Evolutionary conservation across 2,329 filamentous ascomycete genomes (phyloP).

Genomic region (Scytalidium lignicola): DNA sequence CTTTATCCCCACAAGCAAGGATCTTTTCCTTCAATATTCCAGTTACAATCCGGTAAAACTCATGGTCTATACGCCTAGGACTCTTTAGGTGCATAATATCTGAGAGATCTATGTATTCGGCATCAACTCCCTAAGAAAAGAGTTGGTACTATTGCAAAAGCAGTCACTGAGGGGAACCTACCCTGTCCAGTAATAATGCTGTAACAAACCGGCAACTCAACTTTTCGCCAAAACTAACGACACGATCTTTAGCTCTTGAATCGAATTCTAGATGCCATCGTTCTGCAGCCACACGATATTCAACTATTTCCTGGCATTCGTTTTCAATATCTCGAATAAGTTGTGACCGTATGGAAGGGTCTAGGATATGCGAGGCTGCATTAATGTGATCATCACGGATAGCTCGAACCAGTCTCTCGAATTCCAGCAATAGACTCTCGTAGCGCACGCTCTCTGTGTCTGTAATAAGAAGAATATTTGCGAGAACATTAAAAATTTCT

Average conservation of each 20-base stretch:
- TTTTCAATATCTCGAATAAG: constrained; percentile 64
- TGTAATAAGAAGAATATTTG: constrained; percentile 46
- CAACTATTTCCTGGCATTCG: constrained; percentile 76
- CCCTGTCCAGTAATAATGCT: constrained; percentile 70
- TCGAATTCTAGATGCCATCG: constrained; percentile 71
- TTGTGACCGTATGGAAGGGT: constrained; percentile 48
- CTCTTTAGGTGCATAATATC: constrained; percentile 70
- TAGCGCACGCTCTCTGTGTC: constrained; percentile 48
- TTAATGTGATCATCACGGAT: constrained; percentile 78
- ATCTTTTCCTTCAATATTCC: constrained; percentile 59
- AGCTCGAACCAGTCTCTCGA: constrained; percentile 69
- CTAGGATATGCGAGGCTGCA: constrained; percentile 60
- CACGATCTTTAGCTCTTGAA: constrained; percentile 73
- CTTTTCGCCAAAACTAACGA: constrained; percentile 94
- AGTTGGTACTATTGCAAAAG: constrained; percentile 4
- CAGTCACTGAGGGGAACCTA: constrained; percentile 23
- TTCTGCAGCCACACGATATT: constrained; percentile 62
- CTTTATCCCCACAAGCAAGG: constrained; percentile 56
- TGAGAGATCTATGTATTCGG: constrained; percentile 85
- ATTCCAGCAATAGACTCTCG: constrained; percentile 52
- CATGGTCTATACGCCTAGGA: constrained; percentile 53
- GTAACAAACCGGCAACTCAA: constrained; percentile 91
- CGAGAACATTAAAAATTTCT: constrained; percentile 54
- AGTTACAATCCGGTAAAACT: constrained; percentile 65
- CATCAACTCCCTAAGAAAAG: constrained; percentile 60